A percentile compares a stretch with the other conserved stretches of the same genome.
Evolutionary conservation across 495 filamentous ascomycete genomes (phyloP).

Genomic region (Aspergillus heteromorphus): DNA sequence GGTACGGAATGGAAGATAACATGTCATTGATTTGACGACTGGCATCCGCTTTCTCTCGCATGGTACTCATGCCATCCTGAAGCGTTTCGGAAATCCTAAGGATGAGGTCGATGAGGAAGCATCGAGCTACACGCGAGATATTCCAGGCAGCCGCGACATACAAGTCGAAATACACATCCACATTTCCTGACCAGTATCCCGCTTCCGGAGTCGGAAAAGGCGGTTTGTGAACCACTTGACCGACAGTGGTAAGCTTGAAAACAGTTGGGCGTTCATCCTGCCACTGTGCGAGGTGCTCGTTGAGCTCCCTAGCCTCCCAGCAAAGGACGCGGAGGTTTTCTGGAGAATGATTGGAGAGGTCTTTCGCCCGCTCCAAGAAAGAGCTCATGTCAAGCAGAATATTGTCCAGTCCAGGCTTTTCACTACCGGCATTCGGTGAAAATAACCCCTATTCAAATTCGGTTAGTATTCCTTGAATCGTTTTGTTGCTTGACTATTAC

Average conservation of each 20-base stretch:
- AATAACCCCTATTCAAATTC: background rate
- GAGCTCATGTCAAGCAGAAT: slow-evolving; percentile 12
- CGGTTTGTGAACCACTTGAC: background rate
- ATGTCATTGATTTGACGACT: slow-evolving; percentile 17
- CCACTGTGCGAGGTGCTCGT: slow-evolving; percentile 12
- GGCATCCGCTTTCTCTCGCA: background rate
- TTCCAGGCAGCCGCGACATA: slow-evolving; percentile 30
- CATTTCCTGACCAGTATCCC: slow-evolving; percentile 18
- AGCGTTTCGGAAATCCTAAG: slow-evolving; percentile 7
- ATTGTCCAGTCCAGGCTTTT: slow-evolving; percentile 11
- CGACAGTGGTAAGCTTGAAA: slow-evolving; percentile 15
- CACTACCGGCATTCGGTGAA: too few relatives aligned
- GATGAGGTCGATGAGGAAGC: slow-evolving; percentile 17
- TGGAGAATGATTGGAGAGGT: slow-evolving; percentile 5
- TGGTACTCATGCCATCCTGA: background rate
- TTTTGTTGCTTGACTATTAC: background rate
- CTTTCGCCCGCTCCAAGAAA: slow-evolving; percentile 15
- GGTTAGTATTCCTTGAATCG: background rate
- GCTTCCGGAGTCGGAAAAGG: background rate
- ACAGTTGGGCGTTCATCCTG: slow-evolving; percentile 11
- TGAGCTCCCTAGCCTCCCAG: slow-evolving; percentile 12
- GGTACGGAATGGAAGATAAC: slow-evolving; percentile 28
- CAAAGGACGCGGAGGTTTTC: slow-evolving; percentile 5
- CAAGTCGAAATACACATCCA: slow-evolving; percentile 21
- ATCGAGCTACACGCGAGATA: slow-evolving; percentile 20